Base-by-base conservation (phyloP, 2,329 filamentous ascomycete species). In the Microcyclosporella mali region DNA sequence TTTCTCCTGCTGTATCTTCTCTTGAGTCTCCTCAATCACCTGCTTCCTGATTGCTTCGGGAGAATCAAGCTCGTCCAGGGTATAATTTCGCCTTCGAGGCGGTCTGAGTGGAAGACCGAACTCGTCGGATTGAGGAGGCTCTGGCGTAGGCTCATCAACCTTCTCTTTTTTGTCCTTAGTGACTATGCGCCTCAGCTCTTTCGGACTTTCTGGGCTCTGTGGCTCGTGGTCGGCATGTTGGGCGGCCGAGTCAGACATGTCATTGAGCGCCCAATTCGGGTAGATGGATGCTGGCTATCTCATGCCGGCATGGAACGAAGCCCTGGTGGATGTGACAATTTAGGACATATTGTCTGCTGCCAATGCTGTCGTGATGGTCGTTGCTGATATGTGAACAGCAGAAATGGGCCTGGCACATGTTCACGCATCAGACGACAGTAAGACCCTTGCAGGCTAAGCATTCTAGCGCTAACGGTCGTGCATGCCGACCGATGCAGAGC, bases 71-170 rank as follows among this genome's bases (percentile, higher is more conserved):
- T 60, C 43, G 4, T 59, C 49, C 33, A 55, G 40, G 9, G 47
- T 51, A 34, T 57, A 58, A 2, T 50, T 44, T 39, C 60, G 51
- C 44, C 56, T 58, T 37, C 57, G 47, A 6, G 56, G 49, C 40
- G 57, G 56, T 40, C 55, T 56, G n/a, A 62, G 48, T 14, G 63
- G 61, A 25, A 67, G 47, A 4, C 64, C 64, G 45, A 66, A 67
- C 43, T 67, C 64, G 39, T 67, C 64, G 6, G 61, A 53, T 21
- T 50, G 55, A 8, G 56, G 50, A 14, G 55, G 46, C 31, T 60
- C 50, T n/a, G 47, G 31, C 33, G 53, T 49, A 7, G 53, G 46
- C 38, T 51, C 49, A 40, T 53, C 46, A 14, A 43, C 35, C 32
- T 47, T 47, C 33, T 49, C 45, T 27, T 43, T 37, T n/a, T 37